A percentile compares a stretch with the other conserved stretches of the same genome.
phyloP scores from a whole-genome alignment of 805 yeast genomes.

The Lipomyces starkeyi region DNA sequence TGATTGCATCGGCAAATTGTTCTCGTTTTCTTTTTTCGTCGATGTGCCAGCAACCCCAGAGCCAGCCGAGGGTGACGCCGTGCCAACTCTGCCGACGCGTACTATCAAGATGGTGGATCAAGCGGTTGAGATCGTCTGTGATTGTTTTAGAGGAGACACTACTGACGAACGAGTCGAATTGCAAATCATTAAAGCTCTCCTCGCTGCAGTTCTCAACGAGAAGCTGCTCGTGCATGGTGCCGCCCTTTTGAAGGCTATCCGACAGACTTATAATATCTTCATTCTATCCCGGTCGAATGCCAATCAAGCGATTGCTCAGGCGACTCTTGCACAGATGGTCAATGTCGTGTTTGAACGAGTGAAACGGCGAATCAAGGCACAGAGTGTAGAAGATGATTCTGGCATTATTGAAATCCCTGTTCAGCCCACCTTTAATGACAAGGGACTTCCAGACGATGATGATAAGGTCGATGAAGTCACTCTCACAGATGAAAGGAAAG shows the following conservation, averaged over 20 bases:
- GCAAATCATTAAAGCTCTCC: slow-evolving; percentile 89
- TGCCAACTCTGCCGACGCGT: slow-evolving; percentile 37
- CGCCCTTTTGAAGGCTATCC: slow-evolving; percentile 81
- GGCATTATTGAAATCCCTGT: slow-evolving; percentile 28
- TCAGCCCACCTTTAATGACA: slow-evolving; percentile 19
- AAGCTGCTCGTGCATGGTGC: slow-evolving; percentile 88
- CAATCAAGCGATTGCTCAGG: slow-evolving; percentile 95
- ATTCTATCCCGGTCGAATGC: slow-evolving; percentile 79
- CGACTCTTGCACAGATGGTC: slow-evolving; percentile 88
- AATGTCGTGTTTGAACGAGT: slow-evolving; percentile 82
- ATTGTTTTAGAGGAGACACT: slow-evolving; percentile 89
- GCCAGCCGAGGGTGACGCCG: slow-evolving; percentile 19
- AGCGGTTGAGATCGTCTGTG: slow-evolving; percentile 81
- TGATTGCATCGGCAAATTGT: slow-evolving; percentile 84
- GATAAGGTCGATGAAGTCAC: slow-evolving; percentile 26
- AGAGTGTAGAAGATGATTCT: slow-evolving; percentile 9
- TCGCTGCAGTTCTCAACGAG: slow-evolving; percentile 84
- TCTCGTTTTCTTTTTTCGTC: slow-evolving; percentile 80
- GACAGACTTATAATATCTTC: slow-evolving; percentile 92
- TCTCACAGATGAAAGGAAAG: background rate
- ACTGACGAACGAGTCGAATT: slow-evolving; percentile 88
- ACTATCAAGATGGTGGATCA: slow-evolving; percentile 30
- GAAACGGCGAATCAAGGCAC: slow-evolving; percentile 45
- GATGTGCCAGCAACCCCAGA: slow-evolving; percentile 20
- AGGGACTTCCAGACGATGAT: slow-evolving; percentile 18